phyloP scores from a whole-genome alignment of 2,329 filamentous ascomycete genomes.

The Coniochaeta sp. region DNA sequence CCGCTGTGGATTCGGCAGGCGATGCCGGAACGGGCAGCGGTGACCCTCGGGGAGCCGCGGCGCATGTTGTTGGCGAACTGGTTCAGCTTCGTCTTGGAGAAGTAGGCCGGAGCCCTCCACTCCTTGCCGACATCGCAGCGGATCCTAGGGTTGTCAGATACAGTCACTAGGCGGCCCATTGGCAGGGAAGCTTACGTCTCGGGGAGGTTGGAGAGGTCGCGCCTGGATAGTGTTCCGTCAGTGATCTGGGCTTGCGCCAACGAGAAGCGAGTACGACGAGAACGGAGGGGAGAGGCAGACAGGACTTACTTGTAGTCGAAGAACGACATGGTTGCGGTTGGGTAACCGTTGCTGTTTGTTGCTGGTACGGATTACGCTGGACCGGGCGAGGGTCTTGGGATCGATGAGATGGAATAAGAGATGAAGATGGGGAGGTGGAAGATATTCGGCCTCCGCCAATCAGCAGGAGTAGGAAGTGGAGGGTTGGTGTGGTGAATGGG shows the following conservation, averaged over 20 bases:
- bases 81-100: conserved; percentile 21
- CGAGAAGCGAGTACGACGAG: background rate
- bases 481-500: no score
- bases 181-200: background rate
- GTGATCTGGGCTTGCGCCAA: background rate
- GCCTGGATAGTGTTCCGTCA: background rate
- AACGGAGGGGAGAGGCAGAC: no score
- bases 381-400: no score
- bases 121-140: conserved; percentile 21
- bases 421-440: no score
- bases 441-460: no score
- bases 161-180: background rate
- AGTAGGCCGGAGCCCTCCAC: conserved; percentile 19
- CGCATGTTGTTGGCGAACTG: conserved; percentile 15
- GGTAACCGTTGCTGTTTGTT: background rate
- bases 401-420: no score
- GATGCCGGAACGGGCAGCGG: conserved; percentile 16
- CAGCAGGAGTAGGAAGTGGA: no score
- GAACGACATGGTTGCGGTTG: background rate
- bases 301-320: background rate
- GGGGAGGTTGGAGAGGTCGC: background rate
- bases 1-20: conserved; percentile 20
- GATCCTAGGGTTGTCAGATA: conserved; percentile 12
- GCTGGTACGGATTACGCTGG: no score
- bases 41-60: conserved; percentile 8